Evolutionary conservation across 768 basidiomycete genomes (phyloP), one percentile per base, ranked within the genome.

Genomic region (Hirschioporus abietinus): DNA sequence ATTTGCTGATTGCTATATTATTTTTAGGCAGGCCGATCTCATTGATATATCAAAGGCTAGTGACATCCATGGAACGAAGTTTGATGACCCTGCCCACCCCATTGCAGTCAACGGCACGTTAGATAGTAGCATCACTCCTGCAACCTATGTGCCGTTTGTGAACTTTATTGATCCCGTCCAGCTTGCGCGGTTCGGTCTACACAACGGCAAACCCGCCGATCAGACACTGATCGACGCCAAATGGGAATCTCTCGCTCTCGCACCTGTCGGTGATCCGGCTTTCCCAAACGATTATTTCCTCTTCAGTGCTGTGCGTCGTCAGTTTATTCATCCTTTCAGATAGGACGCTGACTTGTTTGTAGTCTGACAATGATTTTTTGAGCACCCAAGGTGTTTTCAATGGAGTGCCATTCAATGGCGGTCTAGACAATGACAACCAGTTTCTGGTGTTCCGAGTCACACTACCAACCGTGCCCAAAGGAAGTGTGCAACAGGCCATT

Each of bases 241-340:
- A 75, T 90, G 88, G 87, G 89, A 90, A 71, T 86, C 84, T 1
- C 77, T 88, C 17, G 84, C 86, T 8, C 76, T 90, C 7, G 87
- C 84, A 1, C 82, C 88, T 0, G 81, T 81, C 23, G 72, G 78
- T 12, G 86, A 87, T 67, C 74, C 79, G 1, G 73, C 69, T 0
- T 81, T 77, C 73, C 89, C 88, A 0, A 76, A 90, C 68, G 89
- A 90, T 70, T 89, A 83, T 72, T 90, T 90, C 79, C 74, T 90
- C 42, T 87, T 89, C 77, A 84, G 84, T 15, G 83, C 80, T 5
- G 87, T 87, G 71, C 27, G 86, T 77, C 15, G 7, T 30, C 57
- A 7, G 59, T 58, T 67, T 30, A n/a, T 25, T 35, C 36, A 52
- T 52, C 34, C 18, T 61, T 64, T 35, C 17, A 52, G 30, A 24